A percentile compares a stretch with the other conserved stretches of the same genome.
phyloP scores from a whole-genome alignment of 495 filamentous ascomycete species.

The Cenococcum geophilum region DNA sequence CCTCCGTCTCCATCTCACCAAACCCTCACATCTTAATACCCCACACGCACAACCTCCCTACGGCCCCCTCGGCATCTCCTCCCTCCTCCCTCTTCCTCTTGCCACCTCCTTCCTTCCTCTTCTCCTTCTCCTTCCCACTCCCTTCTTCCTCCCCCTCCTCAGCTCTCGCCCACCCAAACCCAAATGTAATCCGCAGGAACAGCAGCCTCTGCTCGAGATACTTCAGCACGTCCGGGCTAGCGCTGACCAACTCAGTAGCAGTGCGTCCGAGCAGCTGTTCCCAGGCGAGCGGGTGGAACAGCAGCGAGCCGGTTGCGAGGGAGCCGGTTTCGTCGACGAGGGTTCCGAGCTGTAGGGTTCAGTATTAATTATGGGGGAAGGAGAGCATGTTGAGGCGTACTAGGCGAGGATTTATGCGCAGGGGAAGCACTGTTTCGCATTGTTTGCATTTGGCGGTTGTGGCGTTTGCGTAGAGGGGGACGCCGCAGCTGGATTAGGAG shows the following conservation, averaged over 20 bases:
- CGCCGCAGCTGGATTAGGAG: conserved; percentile 45
- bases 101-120: too few relatives aligned
- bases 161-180: conserved; percentile 46
- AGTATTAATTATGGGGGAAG: neutral
- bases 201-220: conserved; percentile 47
- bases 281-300: conserved; percentile 51
- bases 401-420: conserved; percentile 52
- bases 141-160: conserved; percentile 14
- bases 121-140: neutral
- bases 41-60: conserved; percentile 46
- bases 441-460: conserved; percentile 46
- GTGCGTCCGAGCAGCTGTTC: conserved; percentile 46
- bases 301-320: conserved; percentile 44
- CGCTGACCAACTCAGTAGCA: conserved; percentile 32
- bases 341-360: conserved; percentile 41
- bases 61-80: conserved; percentile 21
- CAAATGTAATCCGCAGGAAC: conserved; percentile 48
- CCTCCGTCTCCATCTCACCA: too few relatives aligned
- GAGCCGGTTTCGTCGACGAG: conserved; percentile 53
- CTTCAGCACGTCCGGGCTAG: conserved; percentile 34
- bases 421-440: conserved; percentile 42
- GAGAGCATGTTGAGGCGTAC: conserved; percentile 17
- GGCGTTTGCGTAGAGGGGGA: conserved; percentile 51
- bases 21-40: conserved; percentile 41
- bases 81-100: conserved; percentile 4